Evolutionary conservation across 2,329 filamentous ascomycete genomes (phyloP), one percentile per base, ranked within the genome.

Genomic region (Aspergillus sp.): DNA sequence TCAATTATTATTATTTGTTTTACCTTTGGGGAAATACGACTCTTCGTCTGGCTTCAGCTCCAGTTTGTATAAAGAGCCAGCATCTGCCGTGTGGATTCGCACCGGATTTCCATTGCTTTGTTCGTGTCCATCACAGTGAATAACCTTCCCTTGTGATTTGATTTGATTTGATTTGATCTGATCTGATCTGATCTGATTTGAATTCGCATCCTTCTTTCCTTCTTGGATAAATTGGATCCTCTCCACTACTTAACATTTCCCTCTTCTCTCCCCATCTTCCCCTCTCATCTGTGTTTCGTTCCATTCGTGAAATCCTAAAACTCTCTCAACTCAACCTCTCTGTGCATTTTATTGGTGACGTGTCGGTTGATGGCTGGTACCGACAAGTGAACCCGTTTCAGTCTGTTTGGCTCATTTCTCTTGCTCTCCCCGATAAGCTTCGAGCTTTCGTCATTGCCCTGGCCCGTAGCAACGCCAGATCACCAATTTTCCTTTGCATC

Each of bases 371-470:
- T 50, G 47, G 41, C 41, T 47, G 21, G 15, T n/a, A 19, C 41
- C 54, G 17, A 45, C 45, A 51, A 30, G 25, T 50, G 15, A 50
- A 50, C n/a, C 25, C 23, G 15, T 30, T 21, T 21, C 41, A 21
- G 41, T 45, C 47, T 28, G 25, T 50, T 50, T 55, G 43, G 32
- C 32, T 54, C 36, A 21, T 25, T n/a, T 53, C 56, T 58, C 49
- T 58, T 47, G 17, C 51, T 47, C 21, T 45, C 50, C 25, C 57
- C 56, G 51, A 62, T 62, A 62, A 62, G 56, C 59, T 62, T 59
- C 52, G 45, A 49, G 28, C 45, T 52, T 57, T 57, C 59, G 48
- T 57, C 48, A 54, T 60, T 54, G 54, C 54, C 59, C 56, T 55
- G 51, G n/a, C 21, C 45, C 19, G 30, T 30, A 36, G 48, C 48